Evolutionary conservation across 148 eudicot genomes (phyloP).

Genomic region (Cornus suecica): DNA sequence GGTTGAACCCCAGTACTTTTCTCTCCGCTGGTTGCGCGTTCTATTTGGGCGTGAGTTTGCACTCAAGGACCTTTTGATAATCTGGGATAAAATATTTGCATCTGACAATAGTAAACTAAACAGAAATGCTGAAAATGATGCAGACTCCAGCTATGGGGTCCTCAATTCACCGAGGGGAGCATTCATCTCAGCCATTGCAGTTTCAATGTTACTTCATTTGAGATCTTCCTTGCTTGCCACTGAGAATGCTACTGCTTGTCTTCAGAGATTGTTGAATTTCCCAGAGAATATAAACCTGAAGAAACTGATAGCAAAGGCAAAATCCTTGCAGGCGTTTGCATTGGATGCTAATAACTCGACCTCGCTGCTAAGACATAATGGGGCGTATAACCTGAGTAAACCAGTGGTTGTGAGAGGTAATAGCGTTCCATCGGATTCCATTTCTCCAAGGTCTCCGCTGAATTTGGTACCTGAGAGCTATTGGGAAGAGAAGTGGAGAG

Average conservation of each 20-base stretch:
- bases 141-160: slow-evolving; percentile 38
- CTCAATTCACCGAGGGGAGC: slow-evolving; percentile 82
- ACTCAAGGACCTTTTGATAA: slow-evolving; percentile 59
- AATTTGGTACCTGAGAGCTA: slow-evolving; percentile 75
- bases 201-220: slow-evolving; percentile 81
- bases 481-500: slow-evolving; percentile 99
- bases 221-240: slow-evolving; percentile 90
- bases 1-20: slow-evolving; percentile 95
- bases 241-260: slow-evolving; percentile 86
- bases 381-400: slow-evolving; percentile 32
- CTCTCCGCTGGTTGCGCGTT: slow-evolving; percentile 94
- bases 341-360: slow-evolving; percentile 54
- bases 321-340: slow-evolving; percentile 65
- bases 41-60: slow-evolving; percentile 92
- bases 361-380: slow-evolving; percentile 26
- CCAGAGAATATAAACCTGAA: slow-evolving; percentile 59
- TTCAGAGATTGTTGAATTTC: slow-evolving; percentile 84
- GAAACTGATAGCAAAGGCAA: slow-evolving; percentile 66
- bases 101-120: slow-evolving; percentile 45
- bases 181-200: slow-evolving; percentile 80
- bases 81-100: slow-evolving; percentile 93
- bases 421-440: slow-evolving; percentile 53
- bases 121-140: slow-evolving; percentile 35
- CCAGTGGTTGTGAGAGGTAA: slow-evolving; percentile 45
- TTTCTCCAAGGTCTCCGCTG: slow-evolving; percentile 43